Conservation (phyloP, 2,329 filamentous ascomycete genomes). For the Pseudogymnoascus pannorum region DNA sequence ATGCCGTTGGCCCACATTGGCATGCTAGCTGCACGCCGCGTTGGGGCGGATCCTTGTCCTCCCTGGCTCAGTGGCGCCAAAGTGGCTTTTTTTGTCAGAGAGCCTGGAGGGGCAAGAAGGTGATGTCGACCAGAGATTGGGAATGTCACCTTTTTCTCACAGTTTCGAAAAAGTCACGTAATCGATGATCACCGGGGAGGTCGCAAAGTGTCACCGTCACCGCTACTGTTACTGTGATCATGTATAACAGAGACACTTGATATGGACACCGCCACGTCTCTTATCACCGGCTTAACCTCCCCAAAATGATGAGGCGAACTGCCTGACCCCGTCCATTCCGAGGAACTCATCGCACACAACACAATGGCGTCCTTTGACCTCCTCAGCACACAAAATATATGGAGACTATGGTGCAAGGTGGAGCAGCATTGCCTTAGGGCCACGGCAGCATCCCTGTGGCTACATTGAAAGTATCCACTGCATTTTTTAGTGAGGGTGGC, state of each 20-base stretch:
- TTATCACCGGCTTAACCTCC: neutral
- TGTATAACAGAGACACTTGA: conserved; percentile 5
- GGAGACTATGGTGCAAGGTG: neutral
- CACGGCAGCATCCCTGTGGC: conserved; percentile 2
- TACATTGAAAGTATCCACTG: neutral
- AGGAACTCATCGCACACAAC: neutral
- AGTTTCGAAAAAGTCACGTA: neutral
- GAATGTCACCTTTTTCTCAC: conserved; percentile 2
- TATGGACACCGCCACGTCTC: conserved; percentile 1
- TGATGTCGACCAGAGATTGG: neutral
- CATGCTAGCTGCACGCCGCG: neutral
- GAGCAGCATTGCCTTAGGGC: conserved; percentile 3
- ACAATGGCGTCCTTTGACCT: neutral
- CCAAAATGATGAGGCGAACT: neutral
- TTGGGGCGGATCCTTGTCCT: neutral
- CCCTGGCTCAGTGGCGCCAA: neutral
- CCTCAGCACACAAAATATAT: neutral
- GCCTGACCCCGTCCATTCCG: neutral
- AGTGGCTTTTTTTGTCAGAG: conserved; percentile 1
- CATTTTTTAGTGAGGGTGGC: neutral
- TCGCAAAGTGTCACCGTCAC: conserved; percentile 2
- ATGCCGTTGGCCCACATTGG: neutral
- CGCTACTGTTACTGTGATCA: neutral
- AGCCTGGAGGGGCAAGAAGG: neutral
- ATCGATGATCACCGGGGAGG: neutral